phyloP scores from a whole-genome alignment of 371 early-diverging fungal species.

The Blakeslea trispora region DNA sequence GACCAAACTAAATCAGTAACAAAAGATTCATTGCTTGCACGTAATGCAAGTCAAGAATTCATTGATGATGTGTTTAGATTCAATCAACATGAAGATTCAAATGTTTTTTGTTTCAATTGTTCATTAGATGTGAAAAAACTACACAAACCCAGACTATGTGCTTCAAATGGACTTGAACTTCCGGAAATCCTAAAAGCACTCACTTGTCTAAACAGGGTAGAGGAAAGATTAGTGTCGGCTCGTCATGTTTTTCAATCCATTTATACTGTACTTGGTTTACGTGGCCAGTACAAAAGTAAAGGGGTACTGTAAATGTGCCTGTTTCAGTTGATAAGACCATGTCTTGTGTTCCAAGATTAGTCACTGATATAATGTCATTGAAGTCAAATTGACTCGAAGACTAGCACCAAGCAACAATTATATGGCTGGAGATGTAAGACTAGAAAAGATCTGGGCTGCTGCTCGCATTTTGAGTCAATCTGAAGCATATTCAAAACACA shows the following conservation, averaged over 20 bases:
- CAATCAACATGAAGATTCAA: too few species aligned
- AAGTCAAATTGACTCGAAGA: constrained; percentile 5
- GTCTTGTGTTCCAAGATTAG: neutral
- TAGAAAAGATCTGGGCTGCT: constrained; percentile 1
- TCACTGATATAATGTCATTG: neutral
- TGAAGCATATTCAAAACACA: constrained; percentile 4
- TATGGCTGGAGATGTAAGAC: constrained; percentile 5
- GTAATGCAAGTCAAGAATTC: too few species aligned
- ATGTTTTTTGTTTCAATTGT: too few species aligned
- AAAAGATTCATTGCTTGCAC: too few species aligned
- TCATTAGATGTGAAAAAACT: too few species aligned
- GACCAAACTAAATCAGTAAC: too few species aligned
- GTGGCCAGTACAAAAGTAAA: constrained; percentile 6
- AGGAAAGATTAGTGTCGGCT: constrained; percentile 7
- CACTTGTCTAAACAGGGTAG: neutral
- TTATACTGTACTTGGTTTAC: constrained; percentile 3
- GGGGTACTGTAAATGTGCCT: constrained; percentile 10
- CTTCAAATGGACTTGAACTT: too few species aligned
- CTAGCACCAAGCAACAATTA: neutral
- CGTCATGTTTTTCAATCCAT: constrained; percentile 11
- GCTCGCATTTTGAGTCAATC: neutral
- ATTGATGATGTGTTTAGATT: too few species aligned
- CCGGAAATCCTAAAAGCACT: too few species aligned
- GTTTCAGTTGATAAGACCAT: constrained; percentile 7
- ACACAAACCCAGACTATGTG: too few species aligned